These are phyloP conservation scores for Cutaneotrichosporon sp. DNA, from an alignment of 1,284 basidiomycete genomes.

Conservation along the genomic window DNA sequence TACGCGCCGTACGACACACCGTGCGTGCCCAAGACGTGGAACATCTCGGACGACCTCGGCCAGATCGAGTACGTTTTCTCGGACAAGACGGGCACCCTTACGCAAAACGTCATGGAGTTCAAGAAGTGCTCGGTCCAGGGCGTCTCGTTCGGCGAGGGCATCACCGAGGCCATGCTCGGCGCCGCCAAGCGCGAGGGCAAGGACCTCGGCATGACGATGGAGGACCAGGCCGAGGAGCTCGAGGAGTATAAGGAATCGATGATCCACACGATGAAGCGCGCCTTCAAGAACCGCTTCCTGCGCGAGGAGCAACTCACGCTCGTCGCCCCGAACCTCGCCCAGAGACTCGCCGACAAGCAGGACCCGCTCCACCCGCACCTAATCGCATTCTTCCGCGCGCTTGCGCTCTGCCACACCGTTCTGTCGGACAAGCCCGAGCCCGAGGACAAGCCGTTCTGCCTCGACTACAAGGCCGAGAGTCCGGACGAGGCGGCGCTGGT, in stretches of 20 bases:
- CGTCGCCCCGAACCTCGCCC: slow-evolving; percentile 78
- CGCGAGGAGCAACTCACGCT: slow-evolving; percentile 82
- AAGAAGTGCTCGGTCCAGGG: slow-evolving; percentile 91
- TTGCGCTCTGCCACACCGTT: slow-evolving; percentile 90
- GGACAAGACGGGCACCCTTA: slow-evolving; percentile 96
- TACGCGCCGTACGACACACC: slow-evolving; percentile 82
- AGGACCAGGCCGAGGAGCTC: slow-evolving; percentile 69
- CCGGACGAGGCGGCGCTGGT: slow-evolving; percentile 90
- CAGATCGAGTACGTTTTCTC: slow-evolving; percentile 98
- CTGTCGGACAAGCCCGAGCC: slow-evolving; percentile 70
- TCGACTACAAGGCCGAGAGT: slow-evolving; percentile 94
- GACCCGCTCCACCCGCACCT: slow-evolving; percentile 68
- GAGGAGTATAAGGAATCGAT: slow-evolving; percentile 71
- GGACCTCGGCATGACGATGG: slow-evolving; percentile 64
- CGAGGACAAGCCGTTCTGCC: slow-evolving; percentile 62
- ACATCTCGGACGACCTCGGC: slow-evolving; percentile 94
- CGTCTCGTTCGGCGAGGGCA: slow-evolving; percentile 82
- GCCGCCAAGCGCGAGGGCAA: slow-evolving; percentile 80
- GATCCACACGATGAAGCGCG: slow-evolving; percentile 70
- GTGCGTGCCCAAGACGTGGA: slow-evolving; percentile 96
- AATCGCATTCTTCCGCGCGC: slow-evolving; percentile 83
- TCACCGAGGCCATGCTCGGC: slow-evolving; percentile 94
- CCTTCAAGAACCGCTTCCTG: slow-evolving; percentile 88
- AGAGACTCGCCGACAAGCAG: slow-evolving; percentile 67
- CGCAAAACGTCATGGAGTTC: slow-evolving; percentile 98